Evolutionary conservation across 78 protist species (phyloP), one percentile per base, ranked within the genome.

Genomic region (Emiliania huxleyi): DNA sequence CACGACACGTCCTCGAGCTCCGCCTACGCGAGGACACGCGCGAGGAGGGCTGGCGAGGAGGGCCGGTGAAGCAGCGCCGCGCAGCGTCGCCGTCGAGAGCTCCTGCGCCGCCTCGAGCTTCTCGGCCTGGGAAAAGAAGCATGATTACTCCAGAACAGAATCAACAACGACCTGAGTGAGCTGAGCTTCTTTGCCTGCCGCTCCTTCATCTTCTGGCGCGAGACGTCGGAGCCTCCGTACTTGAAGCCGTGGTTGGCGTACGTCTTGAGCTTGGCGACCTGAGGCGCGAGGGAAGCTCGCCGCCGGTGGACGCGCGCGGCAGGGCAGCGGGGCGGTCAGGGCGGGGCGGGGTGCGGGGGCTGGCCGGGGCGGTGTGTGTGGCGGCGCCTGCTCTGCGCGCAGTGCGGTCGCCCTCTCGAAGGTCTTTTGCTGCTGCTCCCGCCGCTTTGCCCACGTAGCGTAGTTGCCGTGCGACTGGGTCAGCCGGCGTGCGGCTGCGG

Each of bases 401-500:
- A 52, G 62, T 19, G 62, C 62, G 8, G 62, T 15, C 62, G 62
- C 62, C 29, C 73, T 3, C 33, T 62, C 73, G 77, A 29, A 29
- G 35, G 93, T 44, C 42, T 5, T 33, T 79, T 91, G 93, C 89
- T 62, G 45, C 40, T 91, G 89, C 44, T n/a, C 75, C 45, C 93
- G 87, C 42, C 88, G 87, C 52, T 25, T 11, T 45, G 75, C 90
- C 42, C 45, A 91, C 77, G 44, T 49, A 45, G 23, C 19, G 93
- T 91, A 91, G 93, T 73, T 79, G 93, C 93, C 93, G 37, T 52
- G 22, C 85, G 40, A 35, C 62, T 43, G 88, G 81, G 93, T 91
- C 45, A 91, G 93, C 12, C 48, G 44, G 19, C 43, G 43, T 29
- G 87, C 87, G 8, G 44, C 81, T 19, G 75, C 94, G 45, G 45